Percentiles rank a stretch among this genome's conserved stretches.
Evolutionary conservation across 1,284 basidiomycete species (phyloP).

Genomic region (Austroboletus rostrupii): DNA sequence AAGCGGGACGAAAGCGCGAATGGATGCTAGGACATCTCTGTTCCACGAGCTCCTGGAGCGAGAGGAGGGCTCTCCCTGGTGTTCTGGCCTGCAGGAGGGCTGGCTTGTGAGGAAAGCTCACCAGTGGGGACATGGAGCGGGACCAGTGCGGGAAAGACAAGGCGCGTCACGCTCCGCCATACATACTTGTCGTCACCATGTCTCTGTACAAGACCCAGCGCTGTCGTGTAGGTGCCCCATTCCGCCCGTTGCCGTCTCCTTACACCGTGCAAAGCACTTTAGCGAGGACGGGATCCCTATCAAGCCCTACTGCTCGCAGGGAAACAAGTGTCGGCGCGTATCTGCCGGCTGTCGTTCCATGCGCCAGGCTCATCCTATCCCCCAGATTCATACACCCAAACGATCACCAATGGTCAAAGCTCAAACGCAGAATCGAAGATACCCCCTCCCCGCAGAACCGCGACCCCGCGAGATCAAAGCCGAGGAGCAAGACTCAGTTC

Average conservation of each 20-base stretch:
- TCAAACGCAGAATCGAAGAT: conserved; percentile 20
- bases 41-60: conserved; percentile 54
- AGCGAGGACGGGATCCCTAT: conserved; percentile 39
- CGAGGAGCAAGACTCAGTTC: conserved; percentile 19
- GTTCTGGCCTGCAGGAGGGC: conserved; percentile 36
- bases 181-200: conserved; percentile 14
- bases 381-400: conserved; percentile 51
- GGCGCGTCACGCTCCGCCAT: no score
- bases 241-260: conserved; percentile 6
- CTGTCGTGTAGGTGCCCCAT: conserved; percentile 40
- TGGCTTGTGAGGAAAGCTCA: conserved; percentile 38
- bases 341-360: conserved; percentile 3
- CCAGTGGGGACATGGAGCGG: background rate
- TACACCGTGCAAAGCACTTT: conserved; percentile 37
- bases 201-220: conserved; percentile 41
- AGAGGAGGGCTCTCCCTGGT: conserved; percentile 20
- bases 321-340: conserved; percentile 45
- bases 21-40: conserved; percentile 55
- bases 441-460: conserved; percentile 15
- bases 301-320: conserved; percentile 42
- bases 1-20: conserved; percentile 51
- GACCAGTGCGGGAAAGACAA: no score
- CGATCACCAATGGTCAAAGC: conserved; percentile 41
- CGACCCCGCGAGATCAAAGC: conserved; percentile 20
- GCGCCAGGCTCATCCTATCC: conserved; percentile 8